phyloP scores from a whole-genome alignment of 768 basidiomycete genomes.

The Lactifluus piperatus region DNA sequence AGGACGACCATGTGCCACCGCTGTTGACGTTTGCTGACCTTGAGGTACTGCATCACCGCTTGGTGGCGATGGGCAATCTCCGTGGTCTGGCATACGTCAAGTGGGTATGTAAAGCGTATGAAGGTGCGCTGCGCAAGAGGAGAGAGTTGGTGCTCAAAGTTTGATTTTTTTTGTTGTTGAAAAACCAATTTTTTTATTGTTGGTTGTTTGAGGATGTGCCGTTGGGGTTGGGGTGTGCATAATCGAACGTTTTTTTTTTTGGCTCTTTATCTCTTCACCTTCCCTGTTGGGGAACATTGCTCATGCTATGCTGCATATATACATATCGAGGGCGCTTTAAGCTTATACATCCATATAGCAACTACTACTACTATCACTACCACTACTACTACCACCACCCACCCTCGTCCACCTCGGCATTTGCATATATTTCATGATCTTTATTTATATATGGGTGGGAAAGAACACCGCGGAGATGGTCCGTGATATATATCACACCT shows the following conservation, averaged over 20 bases:
- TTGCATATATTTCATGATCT: conserved; percentile 3
- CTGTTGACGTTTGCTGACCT: conserved; percentile 68
- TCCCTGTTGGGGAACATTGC: background rate
- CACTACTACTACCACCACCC: conserved; percentile 1
- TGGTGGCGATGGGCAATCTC: conserved; percentile 35
- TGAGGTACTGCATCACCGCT: conserved; percentile 67
- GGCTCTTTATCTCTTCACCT: background rate
- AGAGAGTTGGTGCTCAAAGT: conserved; percentile 32
- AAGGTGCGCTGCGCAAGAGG: conserved; percentile 53
- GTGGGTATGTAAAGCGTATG: conserved; percentile 67
- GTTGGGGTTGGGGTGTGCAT: too few relatives aligned
- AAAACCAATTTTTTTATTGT: too few relatives aligned
- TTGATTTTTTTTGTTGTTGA: background rate
- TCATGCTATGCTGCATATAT: conserved; percentile 3
- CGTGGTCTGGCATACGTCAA: conserved; percentile 59
- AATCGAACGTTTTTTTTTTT: too few relatives aligned
- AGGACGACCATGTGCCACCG: conserved; percentile 77
- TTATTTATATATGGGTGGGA: background rate
- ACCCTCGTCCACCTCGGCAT: too few relatives aligned
- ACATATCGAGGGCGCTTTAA: conserved; percentile 6
- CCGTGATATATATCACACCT: background rate
- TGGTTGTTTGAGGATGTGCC: too few relatives aligned
- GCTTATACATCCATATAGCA: conserved; percentile 6
- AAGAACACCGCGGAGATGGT: background rate
- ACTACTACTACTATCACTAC: conserved; percentile 1